Base-by-base conservation (phyloP, 2,329 filamentous ascomycete species). In the Magnaporthiopsis rhizophila region DNA sequence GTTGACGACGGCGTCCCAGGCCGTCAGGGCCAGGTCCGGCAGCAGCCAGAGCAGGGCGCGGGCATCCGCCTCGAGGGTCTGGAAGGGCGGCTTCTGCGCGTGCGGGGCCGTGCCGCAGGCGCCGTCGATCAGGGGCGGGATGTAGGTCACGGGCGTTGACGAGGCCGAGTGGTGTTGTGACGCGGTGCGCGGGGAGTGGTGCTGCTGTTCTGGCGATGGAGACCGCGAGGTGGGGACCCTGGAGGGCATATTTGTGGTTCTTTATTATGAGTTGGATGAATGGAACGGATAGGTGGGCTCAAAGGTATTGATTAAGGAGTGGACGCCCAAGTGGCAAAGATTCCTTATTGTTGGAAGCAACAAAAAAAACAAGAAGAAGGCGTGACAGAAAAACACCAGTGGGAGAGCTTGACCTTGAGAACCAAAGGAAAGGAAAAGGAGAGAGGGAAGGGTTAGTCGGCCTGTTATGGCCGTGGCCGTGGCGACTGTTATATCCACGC, bases 51-150 rank as follows among this genome's bases (percentile, higher is more conserved):
- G 24, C 13, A 62, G 61, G 13, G 50, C n/a, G 12, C 30, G 13
- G 45, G 50, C 50, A 9, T 62, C 61, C 28, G 26, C 36, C 50
- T 24, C 3, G 3, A 62, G 45, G 3, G 38, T 34, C 21, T 45
- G 59, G 5, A 4, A 15, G 28, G 28, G n/a, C 1, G 69, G 68
- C 45, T 70, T 67, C 65, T 71, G 71, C 7, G 67, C 66, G 21
- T 71, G 69, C 0, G 73, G 73, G 11, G 69, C 68, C 1, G 74
- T 77, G 15, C 74, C 74, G 63, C 72, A 74, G 0, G 74, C 72
- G 3, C 73, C 72, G 62, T 77, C 75, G 65, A 74, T 73, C 8
- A 77, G 69, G 0, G 75, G 71, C 21, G 75, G 74, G 61, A 76
- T 72, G 66, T 74, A 77, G 0, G 71, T 74, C 26, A 75, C 65